These are phyloP conservation scores for Phytophthora capsici DNA, from an alignment of 352 stramenopile genomes.

Conservation along the genomic window DNA sequence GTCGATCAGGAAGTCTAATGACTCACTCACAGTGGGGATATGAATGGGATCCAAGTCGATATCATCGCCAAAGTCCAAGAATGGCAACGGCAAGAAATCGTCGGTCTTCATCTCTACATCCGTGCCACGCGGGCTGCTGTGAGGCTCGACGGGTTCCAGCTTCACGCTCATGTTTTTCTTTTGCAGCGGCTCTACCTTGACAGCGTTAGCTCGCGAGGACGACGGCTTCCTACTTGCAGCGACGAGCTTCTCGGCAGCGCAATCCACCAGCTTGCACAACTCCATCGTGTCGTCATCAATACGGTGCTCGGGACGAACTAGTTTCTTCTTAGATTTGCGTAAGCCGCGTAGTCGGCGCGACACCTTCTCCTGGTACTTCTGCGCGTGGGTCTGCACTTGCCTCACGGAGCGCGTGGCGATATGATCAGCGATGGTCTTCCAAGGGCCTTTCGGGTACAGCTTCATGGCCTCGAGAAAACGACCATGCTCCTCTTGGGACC, in stretches of 20 bases:
- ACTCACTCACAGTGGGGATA: slow-evolving; percentile 67
- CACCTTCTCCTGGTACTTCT: slow-evolving; percentile 84
- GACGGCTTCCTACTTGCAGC: slow-evolving; percentile 32
- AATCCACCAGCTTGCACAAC: slow-evolving; percentile 63
- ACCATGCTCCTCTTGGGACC: slow-evolving; percentile 74
- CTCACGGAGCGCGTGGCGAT: slow-evolving; percentile 72
- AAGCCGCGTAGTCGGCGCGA: slow-evolving; percentile 65
- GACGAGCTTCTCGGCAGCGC: slow-evolving; percentile 51
- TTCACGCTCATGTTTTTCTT: slow-evolving; percentile 33
- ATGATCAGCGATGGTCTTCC: slow-evolving; percentile 76
- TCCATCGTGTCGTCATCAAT: slow-evolving; percentile 70
- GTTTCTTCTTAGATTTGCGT: slow-evolving; percentile 77
- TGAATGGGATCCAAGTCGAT: slow-evolving; percentile 53
- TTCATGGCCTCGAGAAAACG: slow-evolving; percentile 75
- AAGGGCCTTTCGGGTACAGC: slow-evolving; percentile 72
- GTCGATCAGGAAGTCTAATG: slow-evolving; percentile 71
- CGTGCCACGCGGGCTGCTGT: slow-evolving; percentile 34
- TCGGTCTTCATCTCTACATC: slow-evolving; percentile 48
- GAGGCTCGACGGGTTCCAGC: slow-evolving; percentile 22
- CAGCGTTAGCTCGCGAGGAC: slow-evolving; percentile 9
- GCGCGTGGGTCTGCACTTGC: slow-evolving; percentile 80
- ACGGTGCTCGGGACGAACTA: slow-evolving; percentile 60
- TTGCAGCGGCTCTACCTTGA: slow-evolving; percentile 36
- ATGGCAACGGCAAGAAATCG: slow-evolving; percentile 49
- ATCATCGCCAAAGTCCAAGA: slow-evolving; percentile 53